Evolutionary conservation across 2,329 filamentous ascomycete genomes (phyloP).

Genomic region (Cadophora luteo-olivacea): DNA sequence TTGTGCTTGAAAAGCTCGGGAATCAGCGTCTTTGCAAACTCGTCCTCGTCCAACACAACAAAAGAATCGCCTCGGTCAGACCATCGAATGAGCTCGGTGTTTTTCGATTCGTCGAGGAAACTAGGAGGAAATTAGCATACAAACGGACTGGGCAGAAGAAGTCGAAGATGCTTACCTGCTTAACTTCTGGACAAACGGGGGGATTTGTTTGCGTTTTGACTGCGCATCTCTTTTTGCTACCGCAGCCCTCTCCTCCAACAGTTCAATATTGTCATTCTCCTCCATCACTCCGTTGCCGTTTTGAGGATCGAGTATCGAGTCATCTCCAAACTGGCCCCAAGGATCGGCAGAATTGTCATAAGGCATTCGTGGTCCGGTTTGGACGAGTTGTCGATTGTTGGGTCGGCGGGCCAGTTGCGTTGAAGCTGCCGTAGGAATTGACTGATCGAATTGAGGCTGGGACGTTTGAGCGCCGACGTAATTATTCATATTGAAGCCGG

Average conservation of each 20-base stretch:
- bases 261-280: slow-evolving; percentile 76
- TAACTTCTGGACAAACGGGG: slow-evolving; percentile 96
- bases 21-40: slow-evolving; percentile 76
- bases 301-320: slow-evolving; percentile 39
- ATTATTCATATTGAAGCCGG: slow-evolving; percentile 41
- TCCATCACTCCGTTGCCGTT: slow-evolving; percentile 49
- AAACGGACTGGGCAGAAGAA: slow-evolving; percentile 35
- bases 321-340: slow-evolving; percentile 51
- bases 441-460: slow-evolving; percentile 38
- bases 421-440: slow-evolving; percentile 34
- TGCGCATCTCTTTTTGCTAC: slow-evolving; percentile 87
- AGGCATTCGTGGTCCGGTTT: slow-evolving; percentile 36
- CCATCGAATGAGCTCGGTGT: slow-evolving; percentile 95
- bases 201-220: slow-evolving; percentile 92
- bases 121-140: slow-evolving; percentile 54
- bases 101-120: slow-evolving; percentile 91
- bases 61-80: slow-evolving; percentile 96
- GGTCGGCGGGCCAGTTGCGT: slow-evolving; percentile 45
- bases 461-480: slow-evolving; percentile 34
- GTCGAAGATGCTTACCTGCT: slow-evolving; percentile 74
- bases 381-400: slow-evolving; percentile 42
- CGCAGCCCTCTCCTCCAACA: slow-evolving; percentile 79
- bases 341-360: slow-evolving; percentile 43
- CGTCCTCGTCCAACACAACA: slow-evolving; percentile 94
- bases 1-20: slow-evolving; percentile 82